These are phyloP conservation scores for Galerina marginata DNA, from an alignment of 768 basidiomycete genomes.

Conservation along the genomic window DNA sequence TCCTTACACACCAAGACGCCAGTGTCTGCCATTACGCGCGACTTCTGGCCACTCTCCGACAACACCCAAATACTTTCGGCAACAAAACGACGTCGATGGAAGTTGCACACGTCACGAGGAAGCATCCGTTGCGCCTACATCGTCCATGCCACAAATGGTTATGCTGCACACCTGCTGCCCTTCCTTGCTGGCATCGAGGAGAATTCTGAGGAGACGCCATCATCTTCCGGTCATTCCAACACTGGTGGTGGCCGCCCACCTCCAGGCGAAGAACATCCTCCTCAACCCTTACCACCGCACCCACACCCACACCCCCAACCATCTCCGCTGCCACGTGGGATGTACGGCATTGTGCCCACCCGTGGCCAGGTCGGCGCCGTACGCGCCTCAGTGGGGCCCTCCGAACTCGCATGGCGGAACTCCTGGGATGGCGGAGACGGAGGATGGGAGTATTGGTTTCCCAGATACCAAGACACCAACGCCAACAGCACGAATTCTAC, in stretches of 20 bases:
- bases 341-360: conserved; percentile 59
- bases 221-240: neutral
- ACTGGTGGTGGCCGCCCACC: neutral
- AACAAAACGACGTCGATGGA: conserved; percentile 47
- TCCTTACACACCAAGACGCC: conserved; percentile 77
- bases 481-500: neutral
- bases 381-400: conserved; percentile 40
- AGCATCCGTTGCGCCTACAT: conserved; percentile 62
- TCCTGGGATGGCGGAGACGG: conserved; percentile 54
- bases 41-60: neutral
- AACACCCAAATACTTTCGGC: neutral
- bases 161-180: conserved; percentile 79
- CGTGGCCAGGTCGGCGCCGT: conserved; percentile 70
- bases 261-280: neutral
- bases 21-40: conserved; percentile 50
- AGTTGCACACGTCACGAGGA: conserved; percentile 71
- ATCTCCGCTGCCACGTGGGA: conserved; percentile 4
- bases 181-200: conserved; percentile 53
- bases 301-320: neutral
- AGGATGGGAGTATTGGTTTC: conserved; percentile 83
- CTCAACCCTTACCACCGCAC: neutral
- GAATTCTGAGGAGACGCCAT: neutral
- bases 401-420: conserved; percentile 43
- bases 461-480: conserved; percentile 44
- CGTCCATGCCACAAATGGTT: conserved; percentile 88